Conservation (phyloP, 2,329 filamentous ascomycete genomes). For the Monilinia laxa region DNA sequence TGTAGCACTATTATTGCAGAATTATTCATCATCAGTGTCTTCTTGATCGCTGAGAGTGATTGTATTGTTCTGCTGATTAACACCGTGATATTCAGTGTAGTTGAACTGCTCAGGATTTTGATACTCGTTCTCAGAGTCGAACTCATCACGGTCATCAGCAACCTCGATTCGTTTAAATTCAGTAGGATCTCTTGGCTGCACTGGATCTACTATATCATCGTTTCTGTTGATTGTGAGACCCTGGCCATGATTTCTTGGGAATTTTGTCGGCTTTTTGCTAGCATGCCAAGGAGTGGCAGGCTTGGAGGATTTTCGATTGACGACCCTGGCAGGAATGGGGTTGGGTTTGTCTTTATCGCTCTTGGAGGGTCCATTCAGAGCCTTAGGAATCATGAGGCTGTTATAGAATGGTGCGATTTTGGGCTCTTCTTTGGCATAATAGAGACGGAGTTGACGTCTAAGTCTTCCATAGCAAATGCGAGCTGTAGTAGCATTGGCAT, state of each 20-base stretch:
- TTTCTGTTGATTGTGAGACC: not conserved
- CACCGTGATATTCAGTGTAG: not conserved
- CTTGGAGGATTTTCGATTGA: not conserved
- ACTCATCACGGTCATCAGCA: slow-evolving; percentile 3
- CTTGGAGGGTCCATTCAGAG: not conserved
- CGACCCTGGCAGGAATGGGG: slow-evolving; percentile 23
- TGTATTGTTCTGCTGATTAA: not conserved
- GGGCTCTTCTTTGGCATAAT: not conserved
- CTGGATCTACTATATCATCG: not conserved
- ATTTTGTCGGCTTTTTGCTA: not conserved
- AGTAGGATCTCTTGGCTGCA: not conserved
- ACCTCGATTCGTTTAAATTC: too few relatives aligned
- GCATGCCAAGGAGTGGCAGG: not conserved
- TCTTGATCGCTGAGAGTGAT: slow-evolving; percentile 13
- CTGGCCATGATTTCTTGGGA: not conserved
- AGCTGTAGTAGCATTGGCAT: slow-evolving; percentile 49
- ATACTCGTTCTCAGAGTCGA: slow-evolving; percentile 13
- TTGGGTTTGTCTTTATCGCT: not conserved
- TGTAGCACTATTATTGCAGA: not conserved
- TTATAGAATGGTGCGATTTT: not conserved
- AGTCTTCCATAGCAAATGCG: slow-evolving; percentile 52
- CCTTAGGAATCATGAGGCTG: too few relatives aligned
- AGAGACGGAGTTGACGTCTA: slow-evolving; percentile 46
- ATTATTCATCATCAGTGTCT: not conserved
- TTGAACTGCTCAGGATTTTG: slow-evolving; percentile 1